Evolutionary conservation across 108 stramenopile genomes (phyloP).

Genomic region (Aurantiochytrium sp.): DNA sequence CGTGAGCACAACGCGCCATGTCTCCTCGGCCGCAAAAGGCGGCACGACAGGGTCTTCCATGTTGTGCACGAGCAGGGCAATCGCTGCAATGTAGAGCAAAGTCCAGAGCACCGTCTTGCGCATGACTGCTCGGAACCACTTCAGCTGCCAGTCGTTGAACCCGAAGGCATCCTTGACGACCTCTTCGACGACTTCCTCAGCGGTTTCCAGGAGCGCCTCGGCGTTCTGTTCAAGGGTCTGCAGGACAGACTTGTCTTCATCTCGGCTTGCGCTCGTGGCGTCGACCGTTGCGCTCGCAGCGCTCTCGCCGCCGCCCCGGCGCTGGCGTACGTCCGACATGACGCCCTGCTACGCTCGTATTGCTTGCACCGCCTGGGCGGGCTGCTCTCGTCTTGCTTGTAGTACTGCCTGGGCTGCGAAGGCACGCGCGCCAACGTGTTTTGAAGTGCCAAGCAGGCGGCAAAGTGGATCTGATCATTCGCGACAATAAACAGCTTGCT

Average conservation of each 20-base stretch:
- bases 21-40: neutral
- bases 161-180: neutral
- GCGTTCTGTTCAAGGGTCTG: neutral
- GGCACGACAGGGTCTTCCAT: neutral
- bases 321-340: too few relatives aligned
- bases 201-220: neutral
- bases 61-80: neutral
- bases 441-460: too few relatives aligned
- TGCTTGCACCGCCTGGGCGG: too few relatives aligned
- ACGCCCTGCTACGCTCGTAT: too few relatives aligned
- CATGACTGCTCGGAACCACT: neutral
- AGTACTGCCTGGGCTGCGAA: too few relatives aligned
- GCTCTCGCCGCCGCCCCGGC: too few relatives aligned
- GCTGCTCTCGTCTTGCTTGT: too few relatives aligned
- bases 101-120: neutral
- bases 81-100: neutral
- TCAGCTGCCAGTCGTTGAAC: conserved; percentile 6
- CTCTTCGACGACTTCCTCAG: neutral
- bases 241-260: neutral
- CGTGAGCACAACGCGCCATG: neutral
- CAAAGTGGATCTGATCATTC: too few relatives aligned
- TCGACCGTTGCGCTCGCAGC: too few relatives aligned
- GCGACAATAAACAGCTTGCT: too few relatives aligned
- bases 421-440: too few relatives aligned
- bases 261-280: too few relatives aligned